Percentiles rank a stretch among this genome's conserved stretches.
phyloP scores from a whole-genome alignment of 2,329 filamentous ascomycete genomes.

The Byssochlamys sp. region DNA sequence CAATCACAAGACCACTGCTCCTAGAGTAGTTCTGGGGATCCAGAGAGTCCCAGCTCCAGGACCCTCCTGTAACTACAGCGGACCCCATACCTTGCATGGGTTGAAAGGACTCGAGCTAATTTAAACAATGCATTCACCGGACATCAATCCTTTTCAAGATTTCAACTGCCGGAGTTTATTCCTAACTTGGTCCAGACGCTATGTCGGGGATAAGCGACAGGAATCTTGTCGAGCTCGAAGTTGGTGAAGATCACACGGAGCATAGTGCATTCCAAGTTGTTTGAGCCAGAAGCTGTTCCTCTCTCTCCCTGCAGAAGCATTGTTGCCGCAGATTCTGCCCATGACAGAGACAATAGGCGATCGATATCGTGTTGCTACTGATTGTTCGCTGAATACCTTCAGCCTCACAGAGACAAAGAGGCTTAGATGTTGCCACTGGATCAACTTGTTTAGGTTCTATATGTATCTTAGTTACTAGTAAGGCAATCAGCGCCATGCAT shows the following conservation, averaged over 20 bases:
- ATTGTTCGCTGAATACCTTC: not conserved
- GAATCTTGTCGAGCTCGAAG: not conserved
- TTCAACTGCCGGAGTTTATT: not conserved
- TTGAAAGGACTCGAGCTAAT: not conserved
- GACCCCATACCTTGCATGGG: not conserved
- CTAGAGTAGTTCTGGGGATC: not conserved
- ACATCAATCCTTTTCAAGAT: not conserved
- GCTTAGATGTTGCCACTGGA: not conserved
- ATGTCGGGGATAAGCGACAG: not conserved
- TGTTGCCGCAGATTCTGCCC: not conserved
- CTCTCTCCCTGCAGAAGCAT: not conserved
- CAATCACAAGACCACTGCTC: not conserved
- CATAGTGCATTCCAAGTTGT: not conserved
- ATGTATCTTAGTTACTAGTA: not conserved
- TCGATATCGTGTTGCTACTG: not conserved
- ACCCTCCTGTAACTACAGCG: not conserved
- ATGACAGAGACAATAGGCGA: not conserved
- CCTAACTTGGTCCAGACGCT: not conserved
- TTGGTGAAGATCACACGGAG: not conserved
- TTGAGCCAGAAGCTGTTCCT: not conserved
- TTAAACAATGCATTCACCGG: not conserved
- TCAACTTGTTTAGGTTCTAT: not conserved
- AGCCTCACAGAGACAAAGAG: not conserved
- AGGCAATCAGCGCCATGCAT: not conserved
- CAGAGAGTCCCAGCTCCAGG: not conserved